phyloP scores from a whole-genome alignment of 495 filamentous ascomycete genomes.

The Bacidia gigantensis region DNA sequence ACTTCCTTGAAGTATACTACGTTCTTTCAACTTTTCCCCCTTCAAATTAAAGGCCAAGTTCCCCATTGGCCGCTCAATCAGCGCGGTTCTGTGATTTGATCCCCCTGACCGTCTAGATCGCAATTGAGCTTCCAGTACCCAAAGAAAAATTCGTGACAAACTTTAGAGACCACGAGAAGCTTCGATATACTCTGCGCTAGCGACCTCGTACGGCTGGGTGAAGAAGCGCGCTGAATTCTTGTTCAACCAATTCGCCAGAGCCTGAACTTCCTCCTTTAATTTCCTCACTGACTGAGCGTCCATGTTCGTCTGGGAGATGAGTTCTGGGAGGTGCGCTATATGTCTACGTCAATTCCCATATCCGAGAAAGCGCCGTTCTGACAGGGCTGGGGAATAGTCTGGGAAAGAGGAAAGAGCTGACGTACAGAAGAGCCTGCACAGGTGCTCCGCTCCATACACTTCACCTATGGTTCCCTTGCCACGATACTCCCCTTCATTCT shows the following conservation, averaged over 20 bases:
- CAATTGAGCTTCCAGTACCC: no score
- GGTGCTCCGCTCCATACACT: slow-evolving; percentile 87
- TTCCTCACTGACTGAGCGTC: slow-evolving; percentile 75
- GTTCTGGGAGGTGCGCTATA: slow-evolving; percentile 83
- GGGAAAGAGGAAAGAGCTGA: slow-evolving; percentile 7
- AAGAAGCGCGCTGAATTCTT: slow-evolving; percentile 65
- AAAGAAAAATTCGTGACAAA: no score
- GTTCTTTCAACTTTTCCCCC: no score
- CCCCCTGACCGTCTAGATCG: no score
- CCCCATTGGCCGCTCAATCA: no score
- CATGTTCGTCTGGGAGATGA: slow-evolving; percentile 96
- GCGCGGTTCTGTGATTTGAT: no score
- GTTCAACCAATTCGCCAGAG: slow-evolving; percentile 67
- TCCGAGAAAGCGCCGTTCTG: neutral
- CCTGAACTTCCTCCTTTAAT: slow-evolving; percentile 72
- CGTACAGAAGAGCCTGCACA: slow-evolving; percentile 77
- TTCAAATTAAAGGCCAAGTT: no score
- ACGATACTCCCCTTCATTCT: slow-evolving; percentile 34
- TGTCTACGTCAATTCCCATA: neutral
- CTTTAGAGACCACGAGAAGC: slow-evolving; percentile 30
- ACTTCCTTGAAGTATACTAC: no score
- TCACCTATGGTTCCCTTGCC: slow-evolving; percentile 50
- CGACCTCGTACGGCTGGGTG: slow-evolving; percentile 57
- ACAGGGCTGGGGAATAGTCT: no score
- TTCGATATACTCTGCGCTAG: slow-evolving; percentile 46